These are phyloP conservation scores for Yamadazyma sp. DNA, from an alignment of 1,139 yeast species.

Conservation along the genomic window DNA sequence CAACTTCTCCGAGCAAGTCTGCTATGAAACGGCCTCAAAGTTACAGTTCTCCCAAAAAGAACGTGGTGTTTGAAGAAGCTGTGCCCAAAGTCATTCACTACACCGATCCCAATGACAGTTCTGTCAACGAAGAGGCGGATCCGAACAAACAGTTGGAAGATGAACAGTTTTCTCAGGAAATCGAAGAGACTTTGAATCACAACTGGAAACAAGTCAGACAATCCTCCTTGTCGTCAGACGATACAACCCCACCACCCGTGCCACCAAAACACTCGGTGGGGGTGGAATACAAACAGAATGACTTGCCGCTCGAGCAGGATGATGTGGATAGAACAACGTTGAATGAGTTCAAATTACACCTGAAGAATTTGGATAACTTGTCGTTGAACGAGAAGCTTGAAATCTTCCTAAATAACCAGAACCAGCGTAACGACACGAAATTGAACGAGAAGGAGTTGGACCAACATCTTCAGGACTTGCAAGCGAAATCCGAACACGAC, in stretches of 20 bases:
- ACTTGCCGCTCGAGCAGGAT: slow-evolving; percentile 11
- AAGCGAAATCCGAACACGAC: slow-evolving; percentile 26
- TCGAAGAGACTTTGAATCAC: slow-evolving; percentile 19
- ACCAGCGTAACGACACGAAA: slow-evolving; percentile 9
- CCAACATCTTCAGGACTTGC: slow-evolving; percentile 34
- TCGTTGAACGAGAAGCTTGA: slow-evolving; percentile 43
- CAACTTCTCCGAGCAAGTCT: slow-evolving; percentile 38
- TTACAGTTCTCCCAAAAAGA: slow-evolving; percentile 36
- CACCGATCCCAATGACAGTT: slow-evolving; percentile 13
- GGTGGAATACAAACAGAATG: slow-evolving; percentile 9
- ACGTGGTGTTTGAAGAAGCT: slow-evolving; percentile 36
- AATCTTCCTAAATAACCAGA: slow-evolving; percentile 23
- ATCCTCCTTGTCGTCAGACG: slow-evolving; percentile 15
- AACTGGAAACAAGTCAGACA: slow-evolving; percentile 26
- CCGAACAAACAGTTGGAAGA: slow-evolving; percentile 7
- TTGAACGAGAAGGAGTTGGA: slow-evolving; percentile 29
- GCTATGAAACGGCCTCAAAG: slow-evolving; percentile 36
- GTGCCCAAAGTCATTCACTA: slow-evolving; percentile 41
- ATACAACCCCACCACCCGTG: slow-evolving; percentile 31
- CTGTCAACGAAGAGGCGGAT: slow-evolving; percentile 8
- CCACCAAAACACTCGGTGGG: slow-evolving; percentile 28
- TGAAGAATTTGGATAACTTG: slow-evolving; percentile 30
- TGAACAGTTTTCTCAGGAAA: slow-evolving; percentile 11
- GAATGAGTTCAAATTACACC: slow-evolving; percentile 24
- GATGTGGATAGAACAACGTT: slow-evolving; percentile 23